phyloP scores from a whole-genome alignment of 2,329 filamentous ascomycete genomes.

The Colletotrichum eleusines region DNA sequence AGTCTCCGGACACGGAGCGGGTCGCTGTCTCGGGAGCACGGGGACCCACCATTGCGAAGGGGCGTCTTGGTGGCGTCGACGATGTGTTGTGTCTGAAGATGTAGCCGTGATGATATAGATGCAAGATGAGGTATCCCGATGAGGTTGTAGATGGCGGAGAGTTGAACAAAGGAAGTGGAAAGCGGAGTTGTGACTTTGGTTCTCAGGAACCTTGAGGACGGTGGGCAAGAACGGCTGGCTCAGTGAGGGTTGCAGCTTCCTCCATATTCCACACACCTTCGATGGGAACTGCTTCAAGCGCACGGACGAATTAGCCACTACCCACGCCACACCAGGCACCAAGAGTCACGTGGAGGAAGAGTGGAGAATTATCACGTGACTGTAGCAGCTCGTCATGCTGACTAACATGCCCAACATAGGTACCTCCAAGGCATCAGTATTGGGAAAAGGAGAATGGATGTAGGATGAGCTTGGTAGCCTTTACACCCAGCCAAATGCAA shows the following conservation, averaged over 20 bases:
- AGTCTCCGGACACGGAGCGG: background rate
- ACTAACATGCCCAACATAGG: too few relatives aligned
- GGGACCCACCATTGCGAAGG: slow-evolving; percentile 4
- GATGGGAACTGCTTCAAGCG: background rate
- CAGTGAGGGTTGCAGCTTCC: background rate
- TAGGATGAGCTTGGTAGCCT: too few relatives aligned
- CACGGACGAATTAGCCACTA: background rate
- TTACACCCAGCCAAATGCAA: too few relatives aligned
- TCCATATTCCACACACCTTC: background rate
- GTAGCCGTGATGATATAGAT: background rate
- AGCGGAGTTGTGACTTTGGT: background rate
- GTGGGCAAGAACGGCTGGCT: background rate
- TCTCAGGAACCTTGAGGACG: background rate
- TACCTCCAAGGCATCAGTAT: too few relatives aligned
- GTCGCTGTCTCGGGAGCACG: background rate
- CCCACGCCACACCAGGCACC: background rate
- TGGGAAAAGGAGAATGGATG: too few relatives aligned
- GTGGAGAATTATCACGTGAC: background rate
- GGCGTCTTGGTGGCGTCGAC: too few relatives aligned
- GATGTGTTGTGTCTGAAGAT: too few relatives aligned
- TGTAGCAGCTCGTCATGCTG: too few relatives aligned
- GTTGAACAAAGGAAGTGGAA: too few relatives aligned
- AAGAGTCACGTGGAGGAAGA: too few relatives aligned
- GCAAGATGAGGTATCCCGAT: background rate
- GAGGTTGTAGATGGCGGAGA: background rate